Evolutionary conservation across 148 eudicot species (phyloP).

Genomic region (Camellia japonica): DNA sequence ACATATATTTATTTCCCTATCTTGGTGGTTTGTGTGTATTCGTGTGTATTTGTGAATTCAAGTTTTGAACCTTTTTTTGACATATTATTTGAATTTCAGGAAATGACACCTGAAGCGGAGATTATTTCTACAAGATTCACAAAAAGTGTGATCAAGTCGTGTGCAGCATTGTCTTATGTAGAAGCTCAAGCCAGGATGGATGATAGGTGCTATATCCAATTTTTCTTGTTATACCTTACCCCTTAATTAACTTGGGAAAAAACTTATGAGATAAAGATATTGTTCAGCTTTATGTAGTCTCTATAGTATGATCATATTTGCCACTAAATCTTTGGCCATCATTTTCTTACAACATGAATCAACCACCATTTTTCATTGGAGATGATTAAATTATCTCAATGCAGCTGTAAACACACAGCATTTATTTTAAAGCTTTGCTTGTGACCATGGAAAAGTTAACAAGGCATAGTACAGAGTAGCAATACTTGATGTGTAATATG

Average conservation of each 20-base stretch:
- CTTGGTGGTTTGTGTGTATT: background rate
- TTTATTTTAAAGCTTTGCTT: background rate
- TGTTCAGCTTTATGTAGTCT: background rate
- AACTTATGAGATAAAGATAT: background rate
- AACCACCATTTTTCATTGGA: background rate
- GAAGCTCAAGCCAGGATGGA: constrained; percentile 99
- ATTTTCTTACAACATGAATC: background rate
- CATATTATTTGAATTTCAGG: constrained; percentile 45
- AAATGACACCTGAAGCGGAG: constrained; percentile 92
- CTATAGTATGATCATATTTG: background rate
- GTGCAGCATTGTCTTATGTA: constrained; percentile 93
- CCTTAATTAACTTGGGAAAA: background rate
- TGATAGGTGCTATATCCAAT: constrained; percentile 61
- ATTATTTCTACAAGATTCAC: constrained; percentile 81
- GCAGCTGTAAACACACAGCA: background rate
- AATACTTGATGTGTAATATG: background rate
- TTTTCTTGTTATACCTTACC: background rate
- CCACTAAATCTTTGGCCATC: background rate
- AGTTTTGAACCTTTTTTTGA: constrained; percentile 10
- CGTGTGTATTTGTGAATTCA: background rate
- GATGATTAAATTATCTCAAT: background rate
- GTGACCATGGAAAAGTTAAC: background rate
- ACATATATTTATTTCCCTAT: background rate
- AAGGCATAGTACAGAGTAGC: background rate
- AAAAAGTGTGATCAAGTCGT: constrained; percentile 90